A percentile compares a stretch with the other conserved stretches of the same genome.
Evolutionary conservation across 2,329 filamentous ascomycete genomes (phyloP).

Genomic region (Hypoxylon sp.): DNA sequence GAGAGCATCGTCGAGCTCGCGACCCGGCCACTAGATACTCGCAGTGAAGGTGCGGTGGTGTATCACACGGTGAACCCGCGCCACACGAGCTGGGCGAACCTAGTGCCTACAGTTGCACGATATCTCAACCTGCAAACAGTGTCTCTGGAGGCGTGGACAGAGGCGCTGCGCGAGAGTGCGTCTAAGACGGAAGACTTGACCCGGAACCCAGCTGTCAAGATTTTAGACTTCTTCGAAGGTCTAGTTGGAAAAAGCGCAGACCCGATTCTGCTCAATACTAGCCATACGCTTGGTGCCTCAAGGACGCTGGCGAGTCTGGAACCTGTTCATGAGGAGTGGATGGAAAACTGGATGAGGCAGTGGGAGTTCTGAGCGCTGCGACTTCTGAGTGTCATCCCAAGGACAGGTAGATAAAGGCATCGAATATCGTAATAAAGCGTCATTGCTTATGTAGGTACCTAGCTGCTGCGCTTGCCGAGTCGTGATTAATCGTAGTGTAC

Average conservation of each 20-base stretch:
- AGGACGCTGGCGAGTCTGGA: constrained; percentile 19
- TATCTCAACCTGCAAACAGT: constrained; percentile 32
- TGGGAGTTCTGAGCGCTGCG: constrained; percentile 19
- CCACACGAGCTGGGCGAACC: constrained; percentile 29
- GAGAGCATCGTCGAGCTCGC: constrained; percentile 38
- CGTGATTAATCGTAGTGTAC: neutral
- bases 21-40: neutral
- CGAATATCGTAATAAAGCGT: neutral
- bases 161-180: constrained; percentile 36
- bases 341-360: constrained; percentile 34
- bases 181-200: constrained; percentile 13
- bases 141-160: constrained; percentile 32
- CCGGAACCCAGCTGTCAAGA: constrained; percentile 27
- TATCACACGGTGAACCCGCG: constrained; percentile 42
- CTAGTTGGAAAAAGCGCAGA: constrained; percentile 1
- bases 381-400: neutral
- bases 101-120: constrained; percentile 25
- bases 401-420: neutral
- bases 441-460: too few species aligned
- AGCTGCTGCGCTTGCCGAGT: too few species aligned
- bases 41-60: constrained; percentile 23
- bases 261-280: constrained; percentile 7
- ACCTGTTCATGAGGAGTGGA: constrained; percentile 10
- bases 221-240: constrained; percentile 26
- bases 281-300: constrained; percentile 9